A percentile compares a stretch with the other conserved stretches of the same genome.
phyloP scores from a whole-genome alignment of 768 basidiomycete genomes.

The Saitozyma sp. region DNA sequence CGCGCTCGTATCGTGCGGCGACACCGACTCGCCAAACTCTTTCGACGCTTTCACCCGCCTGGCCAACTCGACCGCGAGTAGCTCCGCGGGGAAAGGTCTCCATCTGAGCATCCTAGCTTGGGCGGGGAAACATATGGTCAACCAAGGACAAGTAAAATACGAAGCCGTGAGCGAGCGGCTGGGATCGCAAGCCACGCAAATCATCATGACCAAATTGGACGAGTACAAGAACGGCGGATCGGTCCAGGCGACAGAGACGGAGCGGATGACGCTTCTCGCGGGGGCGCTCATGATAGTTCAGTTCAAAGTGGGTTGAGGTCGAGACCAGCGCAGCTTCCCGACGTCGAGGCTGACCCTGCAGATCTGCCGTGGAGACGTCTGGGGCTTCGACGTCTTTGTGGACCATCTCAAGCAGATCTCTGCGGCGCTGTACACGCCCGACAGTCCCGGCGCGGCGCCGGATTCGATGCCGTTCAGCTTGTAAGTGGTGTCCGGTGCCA shows the following conservation, averaged over 20 bases:
- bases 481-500: not conserved
- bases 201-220: not conserved
- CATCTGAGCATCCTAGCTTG: conserved; percentile 10
- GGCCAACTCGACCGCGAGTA: not conserved
- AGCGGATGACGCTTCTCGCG: conserved; percentile 37
- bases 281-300: conserved; percentile 37
- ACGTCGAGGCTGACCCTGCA: conserved; percentile 9
- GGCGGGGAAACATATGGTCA: conserved; percentile 12
- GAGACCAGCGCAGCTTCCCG: not conserved
- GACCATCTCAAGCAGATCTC: conserved; percentile 20
- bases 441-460: conserved; percentile 8
- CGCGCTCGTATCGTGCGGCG: conserved; percentile 28
- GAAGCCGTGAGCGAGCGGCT: conserved; percentile 4
- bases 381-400: conserved; percentile 29
- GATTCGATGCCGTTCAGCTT: conserved; percentile 31
- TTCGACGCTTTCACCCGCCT: conserved; percentile 18
- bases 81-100: conserved; percentile 1
- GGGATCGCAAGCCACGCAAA: not conserved
- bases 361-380: conserved; percentile 43
- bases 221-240: not conserved
- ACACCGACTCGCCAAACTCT: conserved; percentile 19
- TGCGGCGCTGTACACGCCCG: conserved; percentile 15
- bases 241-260: conserved; percentile 21
- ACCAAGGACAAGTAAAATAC: conserved; percentile 2
- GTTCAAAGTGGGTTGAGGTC: conserved; percentile 34